These are phyloP conservation scores for Alternaria gansuensis DNA, from an alignment of 2,329 filamentous ascomycete species.

Conservation along the genomic window DNA sequence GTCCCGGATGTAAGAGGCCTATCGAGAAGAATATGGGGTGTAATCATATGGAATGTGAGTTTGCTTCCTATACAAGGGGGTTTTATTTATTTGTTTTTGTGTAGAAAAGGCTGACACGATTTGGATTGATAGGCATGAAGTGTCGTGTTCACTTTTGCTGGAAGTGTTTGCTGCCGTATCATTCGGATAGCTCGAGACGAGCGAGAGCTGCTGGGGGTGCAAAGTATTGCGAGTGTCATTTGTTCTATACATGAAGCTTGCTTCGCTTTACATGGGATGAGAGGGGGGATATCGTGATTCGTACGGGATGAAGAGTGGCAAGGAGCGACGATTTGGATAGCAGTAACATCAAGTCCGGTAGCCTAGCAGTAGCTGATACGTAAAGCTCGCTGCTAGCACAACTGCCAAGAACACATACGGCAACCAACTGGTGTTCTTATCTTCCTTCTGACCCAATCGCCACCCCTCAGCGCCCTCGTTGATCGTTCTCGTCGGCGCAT, in stretches of 20 bases:
- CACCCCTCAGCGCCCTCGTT: conserved; percentile 24
- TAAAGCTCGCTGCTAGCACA: conserved; percentile 14
- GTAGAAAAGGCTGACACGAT: background rate
- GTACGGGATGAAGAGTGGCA: background rate
- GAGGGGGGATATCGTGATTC: background rate
- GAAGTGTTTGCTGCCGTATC: conserved; percentile 47
- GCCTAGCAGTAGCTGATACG: background rate
- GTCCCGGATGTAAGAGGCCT: conserved; percentile 52
- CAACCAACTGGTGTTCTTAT: background rate
- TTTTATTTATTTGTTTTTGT: no score
- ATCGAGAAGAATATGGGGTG: conserved; percentile 56
- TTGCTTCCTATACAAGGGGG: background rate
- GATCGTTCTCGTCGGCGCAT: conserved; percentile 25
- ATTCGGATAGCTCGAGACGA: background rate
- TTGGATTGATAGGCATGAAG: conserved; percentile 36
- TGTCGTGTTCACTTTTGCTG: conserved; percentile 56
- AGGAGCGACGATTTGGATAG: background rate
- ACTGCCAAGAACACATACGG: background rate
- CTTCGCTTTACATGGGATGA: background rate
- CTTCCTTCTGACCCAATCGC: conserved; percentile 7
- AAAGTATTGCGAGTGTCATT: background rate
- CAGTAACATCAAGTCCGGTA: conserved; percentile 6
- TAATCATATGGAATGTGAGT: conserved; percentile 53
- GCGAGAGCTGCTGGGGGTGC: background rate
- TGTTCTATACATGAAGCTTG: background rate